Evolutionary conservation across 192 early-diverging fungal species (phyloP), one percentile per base, ranked within the genome.

Genomic region (Podila clonocystis): DNA sequence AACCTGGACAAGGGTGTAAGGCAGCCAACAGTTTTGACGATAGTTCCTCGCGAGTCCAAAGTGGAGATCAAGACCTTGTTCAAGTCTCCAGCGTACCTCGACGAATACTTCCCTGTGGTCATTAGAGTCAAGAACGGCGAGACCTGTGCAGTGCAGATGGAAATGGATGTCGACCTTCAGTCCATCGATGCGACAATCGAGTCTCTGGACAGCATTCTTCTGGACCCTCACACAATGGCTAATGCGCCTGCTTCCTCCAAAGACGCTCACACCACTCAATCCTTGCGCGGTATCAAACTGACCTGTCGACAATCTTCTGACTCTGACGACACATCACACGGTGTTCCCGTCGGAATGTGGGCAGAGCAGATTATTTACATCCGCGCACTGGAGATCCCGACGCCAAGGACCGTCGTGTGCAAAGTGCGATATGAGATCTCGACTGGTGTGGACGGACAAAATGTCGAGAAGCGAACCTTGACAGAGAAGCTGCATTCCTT

Each of bases 51-150:
- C 26, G 89, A 89, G 50, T 91, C 94, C 33, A 90, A 89, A 29
- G 63, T 95, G 0, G 78, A 84, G 45, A 83, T 95, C 34, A 63
- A 73, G 34, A 70, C 87, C 3, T 68, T 76, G 1, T 88, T 93
- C 63, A 67, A 67, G 26, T 76, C 92, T 2, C 93, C 93, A 20
- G 90, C 90, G 2, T 74, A 91, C n/a, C 65, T 95, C 62, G 91
- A 95, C 63, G 93, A 94, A 65, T 73, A 86, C 19, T 92, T 90
- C 67, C 85, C 85, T 19, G 70, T 95, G 15, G 73, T 75, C 33
- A 72, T 95, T n/a, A 87, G 77, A n/a, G 67, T 94, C 4, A 78
- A 77, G 19, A 95, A 93, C 73, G 83, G 88, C 12, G 94, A 95
- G 68, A 26, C 57, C 2, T 86, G 90, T 28, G 70, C 87, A 11